Conservation (phyloP, 345 rosid species). For the Pugionium dolabratum region DNA sequence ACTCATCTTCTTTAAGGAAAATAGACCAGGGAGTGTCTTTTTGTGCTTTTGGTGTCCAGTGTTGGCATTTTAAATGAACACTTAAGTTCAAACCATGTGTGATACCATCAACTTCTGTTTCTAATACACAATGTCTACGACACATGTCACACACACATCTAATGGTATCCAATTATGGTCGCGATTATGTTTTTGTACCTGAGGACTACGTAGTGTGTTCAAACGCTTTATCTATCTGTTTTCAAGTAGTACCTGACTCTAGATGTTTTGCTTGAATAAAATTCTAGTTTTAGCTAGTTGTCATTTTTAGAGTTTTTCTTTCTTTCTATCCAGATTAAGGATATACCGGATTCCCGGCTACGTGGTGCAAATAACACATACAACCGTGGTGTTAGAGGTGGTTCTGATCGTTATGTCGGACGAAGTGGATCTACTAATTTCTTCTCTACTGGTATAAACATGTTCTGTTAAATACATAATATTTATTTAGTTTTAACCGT, state of each 20-base stretch:
- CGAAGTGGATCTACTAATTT: constrained; percentile 55
- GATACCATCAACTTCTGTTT: constrained; percentile 17
- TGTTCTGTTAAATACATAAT: constrained; percentile 8
- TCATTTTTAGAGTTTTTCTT: constrained; percentile 6
- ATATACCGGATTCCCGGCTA: constrained; percentile 54
- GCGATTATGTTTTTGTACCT: background rate
- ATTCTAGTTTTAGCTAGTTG: constrained; percentile 6
- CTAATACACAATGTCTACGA: background rate
- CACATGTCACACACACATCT: background rate
- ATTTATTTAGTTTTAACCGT: constrained; percentile 1
- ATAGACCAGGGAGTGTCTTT: background rate
- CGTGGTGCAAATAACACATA: constrained; percentile 61
- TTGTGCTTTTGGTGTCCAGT: constrained; percentile 5
- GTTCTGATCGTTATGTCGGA: constrained; percentile 66
- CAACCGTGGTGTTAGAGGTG: constrained; percentile 69
- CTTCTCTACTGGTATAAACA: constrained; percentile 60
- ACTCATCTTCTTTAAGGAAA: background rate
- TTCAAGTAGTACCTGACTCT: background rate
- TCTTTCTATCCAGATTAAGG: constrained; percentile 62
- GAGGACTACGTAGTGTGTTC: constrained; percentile 5
- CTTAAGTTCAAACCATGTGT: background rate
- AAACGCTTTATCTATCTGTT: background rate
- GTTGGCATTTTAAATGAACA: constrained; percentile 7
- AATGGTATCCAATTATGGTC: background rate
- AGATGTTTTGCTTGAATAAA: constrained; percentile 7